Evolutionary conservation across 164 flowering plant species (phyloP).

Genomic region (Chimonanthus salicifolius): DNA sequence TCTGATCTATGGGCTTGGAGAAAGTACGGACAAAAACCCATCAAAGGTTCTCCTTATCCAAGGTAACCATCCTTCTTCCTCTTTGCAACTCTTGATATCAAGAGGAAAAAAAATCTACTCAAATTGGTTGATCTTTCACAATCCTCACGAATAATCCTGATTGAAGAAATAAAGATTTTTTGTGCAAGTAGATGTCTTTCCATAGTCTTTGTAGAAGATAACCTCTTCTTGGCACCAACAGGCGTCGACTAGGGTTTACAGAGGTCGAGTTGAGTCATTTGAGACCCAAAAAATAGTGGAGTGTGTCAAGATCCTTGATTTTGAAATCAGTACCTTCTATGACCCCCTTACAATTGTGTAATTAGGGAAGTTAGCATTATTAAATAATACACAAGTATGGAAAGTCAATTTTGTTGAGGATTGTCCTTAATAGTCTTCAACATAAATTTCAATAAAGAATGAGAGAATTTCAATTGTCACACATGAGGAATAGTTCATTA

Average conservation of each 20-base stretch:
- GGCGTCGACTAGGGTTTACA: too few species aligned
- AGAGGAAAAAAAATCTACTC: background rate
- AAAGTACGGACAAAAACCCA: slow-evolving; percentile 96
- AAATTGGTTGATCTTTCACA: background rate
- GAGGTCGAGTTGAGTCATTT: too few species aligned
- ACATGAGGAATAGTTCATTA: background rate
- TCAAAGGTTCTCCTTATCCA: slow-evolving; percentile 97
- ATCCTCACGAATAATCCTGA: background rate
- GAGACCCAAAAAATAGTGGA: too few species aligned
- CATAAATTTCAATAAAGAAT: background rate
- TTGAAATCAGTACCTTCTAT: too few species aligned
- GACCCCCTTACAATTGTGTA: too few species aligned
- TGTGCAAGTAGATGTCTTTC: background rate
- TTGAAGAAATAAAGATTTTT: background rate
- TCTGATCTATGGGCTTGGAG: slow-evolving; percentile 99
- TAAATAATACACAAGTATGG: too few species aligned
- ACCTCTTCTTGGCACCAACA: too few species aligned
- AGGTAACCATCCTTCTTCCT: slow-evolving; percentile 39
- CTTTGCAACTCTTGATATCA: background rate
- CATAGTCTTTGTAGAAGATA: too few species aligned
- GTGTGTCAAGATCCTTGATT: too few species aligned
- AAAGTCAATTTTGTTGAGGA: background rate
- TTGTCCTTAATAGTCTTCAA: background rate
- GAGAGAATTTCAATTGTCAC: background rate
- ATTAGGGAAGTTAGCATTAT: too few species aligned